phyloP scores from a whole-genome alignment of 169 alveolate species.

The Plasmodium knowlesi region DNA sequence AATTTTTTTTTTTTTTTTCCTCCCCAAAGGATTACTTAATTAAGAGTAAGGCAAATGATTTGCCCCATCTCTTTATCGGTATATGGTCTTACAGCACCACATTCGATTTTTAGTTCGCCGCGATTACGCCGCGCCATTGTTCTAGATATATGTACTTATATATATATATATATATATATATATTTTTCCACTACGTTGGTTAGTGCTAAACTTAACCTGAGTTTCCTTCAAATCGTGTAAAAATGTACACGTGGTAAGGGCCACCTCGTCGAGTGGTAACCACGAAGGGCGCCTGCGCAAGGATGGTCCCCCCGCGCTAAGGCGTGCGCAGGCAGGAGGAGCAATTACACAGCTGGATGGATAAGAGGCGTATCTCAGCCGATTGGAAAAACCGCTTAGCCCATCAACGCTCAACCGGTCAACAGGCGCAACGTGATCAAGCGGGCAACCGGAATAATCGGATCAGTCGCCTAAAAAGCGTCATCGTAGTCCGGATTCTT shows the following conservation, averaged over 20 bases:
- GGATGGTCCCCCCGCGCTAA: too few species aligned
- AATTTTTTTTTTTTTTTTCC: slow-evolving; percentile 5
- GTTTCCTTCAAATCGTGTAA: neutral
- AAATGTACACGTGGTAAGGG: neutral
- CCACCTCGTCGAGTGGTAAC: neutral
- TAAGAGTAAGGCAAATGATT: neutral
- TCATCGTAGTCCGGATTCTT: slow-evolving; percentile 81
- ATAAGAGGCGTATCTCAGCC: neutral
- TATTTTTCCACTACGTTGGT: slow-evolving; percentile 7
- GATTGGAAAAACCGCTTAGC: neutral
- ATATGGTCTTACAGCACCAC: neutral
- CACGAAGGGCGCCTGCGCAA: neutral
- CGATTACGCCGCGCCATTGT: neutral
- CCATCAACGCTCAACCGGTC: neutral
- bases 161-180: neutral
- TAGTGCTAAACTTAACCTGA: neutral
- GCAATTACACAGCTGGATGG: neutral
- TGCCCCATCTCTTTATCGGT: neutral
- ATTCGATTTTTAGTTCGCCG: neutral
- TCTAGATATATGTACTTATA: too few species aligned
- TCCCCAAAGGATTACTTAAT: neutral
- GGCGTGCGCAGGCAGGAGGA: neutral
- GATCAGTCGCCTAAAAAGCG: slow-evolving; percentile 13
- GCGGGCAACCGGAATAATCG: too few species aligned
- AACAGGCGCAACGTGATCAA: too few species aligned